A percentile compares a stretch with the other conserved stretches of the same genome.
phyloP scores from a whole-genome alignment of 257 asterid genomes.

The Solanum tarijense region DNA sequence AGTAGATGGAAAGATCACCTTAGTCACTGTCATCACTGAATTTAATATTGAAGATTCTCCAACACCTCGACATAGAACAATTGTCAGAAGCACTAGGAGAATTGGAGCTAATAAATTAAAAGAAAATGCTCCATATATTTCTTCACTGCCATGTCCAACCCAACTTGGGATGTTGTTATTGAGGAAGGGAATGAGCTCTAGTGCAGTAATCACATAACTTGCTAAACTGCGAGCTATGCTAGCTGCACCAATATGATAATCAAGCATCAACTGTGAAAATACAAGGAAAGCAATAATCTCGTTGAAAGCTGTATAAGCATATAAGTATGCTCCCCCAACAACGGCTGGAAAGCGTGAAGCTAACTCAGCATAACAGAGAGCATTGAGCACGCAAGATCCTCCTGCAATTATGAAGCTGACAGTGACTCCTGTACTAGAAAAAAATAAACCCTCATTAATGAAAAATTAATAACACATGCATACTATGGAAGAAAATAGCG shows the following conservation, averaged over 20 bases:
- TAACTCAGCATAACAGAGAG: slow-evolving; percentile 86
- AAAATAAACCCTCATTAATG: slow-evolving; percentile 10
- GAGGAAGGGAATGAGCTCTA: slow-evolving; percentile 77
- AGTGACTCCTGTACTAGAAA: slow-evolving; percentile 63
- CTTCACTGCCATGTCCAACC: slow-evolving; percentile 82
- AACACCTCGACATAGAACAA: slow-evolving; percentile 81
- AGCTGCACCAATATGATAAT: slow-evolving; percentile 97
- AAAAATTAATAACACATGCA: background rate
- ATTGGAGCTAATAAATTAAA: slow-evolving; percentile 78
- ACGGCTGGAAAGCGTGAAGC: slow-evolving; percentile 98
- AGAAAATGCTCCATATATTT: slow-evolving; percentile 57
- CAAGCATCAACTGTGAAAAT: slow-evolving; percentile 87
- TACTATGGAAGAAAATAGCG: background rate
- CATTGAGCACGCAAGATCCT: slow-evolving; percentile 73
- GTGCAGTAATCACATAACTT: slow-evolving; percentile 52
- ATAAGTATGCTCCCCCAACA: slow-evolving; percentile 95
- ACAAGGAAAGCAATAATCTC: slow-evolving; percentile 94
- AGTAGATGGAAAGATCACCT: slow-evolving; percentile 35
- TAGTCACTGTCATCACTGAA: slow-evolving; percentile 65
- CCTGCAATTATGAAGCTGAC: slow-evolving; percentile 88
- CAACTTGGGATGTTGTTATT: slow-evolving; percentile 62
- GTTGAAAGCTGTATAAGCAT: slow-evolving; percentile 87
- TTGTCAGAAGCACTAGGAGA: slow-evolving; percentile 53
- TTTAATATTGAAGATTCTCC: slow-evolving; percentile 88
- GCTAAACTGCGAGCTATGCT: slow-evolving; percentile 98